Base-by-base conservation (phyloP, 495 filamentous ascomycete genomes). In the Neurospora sp. region DNA sequence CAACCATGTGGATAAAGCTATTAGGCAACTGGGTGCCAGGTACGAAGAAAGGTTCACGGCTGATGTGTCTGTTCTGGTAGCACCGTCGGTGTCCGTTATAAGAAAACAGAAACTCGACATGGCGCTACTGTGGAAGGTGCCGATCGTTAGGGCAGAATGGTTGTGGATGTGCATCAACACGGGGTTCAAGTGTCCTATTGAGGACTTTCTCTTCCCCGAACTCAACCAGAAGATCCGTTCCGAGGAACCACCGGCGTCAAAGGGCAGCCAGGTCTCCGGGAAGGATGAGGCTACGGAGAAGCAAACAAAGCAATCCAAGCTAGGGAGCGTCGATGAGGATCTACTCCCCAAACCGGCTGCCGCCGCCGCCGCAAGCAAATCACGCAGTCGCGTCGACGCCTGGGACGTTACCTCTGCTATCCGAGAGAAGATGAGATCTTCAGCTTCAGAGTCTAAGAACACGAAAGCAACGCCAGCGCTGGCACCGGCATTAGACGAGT, bases 61-160 rank as follows among this genome's bases (percentile, higher is more conserved):
- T 0, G 85, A 88, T 16, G 86, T 88, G 16, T 92, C 91, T 3
- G 83, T 97, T 39, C 84, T 97, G 2, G 79, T 97, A 14, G 92
- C 91, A 77, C 87, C 89, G 4, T 83, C 88, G 3, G 78, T 87
- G 1, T 69, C 71, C 2, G 70, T 79, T 20, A 83, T 89, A n/a
- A 90, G 88, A 69, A 85, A 87, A 46, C 91, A 95, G 74, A 99
- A 99, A 77, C 83, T 96, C 16, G 85, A 90, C 14, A 89, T 92
- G 81, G 92, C 94, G 1, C 73, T 86, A 35, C 84, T 88, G 74
- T 92, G 93, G 85, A 86, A 87, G 14, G 90, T 98, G 9, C 92
- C 94, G 35, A 89, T 93, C 2, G 92, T 98, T 23, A 89, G 86
- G 7, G 86, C 87, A 5, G 89, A 89, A 16, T 99, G 96, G 96